Base-by-base conservation (phyloP, 306 rosid species). In the Sicyos baderoa region DNA sequence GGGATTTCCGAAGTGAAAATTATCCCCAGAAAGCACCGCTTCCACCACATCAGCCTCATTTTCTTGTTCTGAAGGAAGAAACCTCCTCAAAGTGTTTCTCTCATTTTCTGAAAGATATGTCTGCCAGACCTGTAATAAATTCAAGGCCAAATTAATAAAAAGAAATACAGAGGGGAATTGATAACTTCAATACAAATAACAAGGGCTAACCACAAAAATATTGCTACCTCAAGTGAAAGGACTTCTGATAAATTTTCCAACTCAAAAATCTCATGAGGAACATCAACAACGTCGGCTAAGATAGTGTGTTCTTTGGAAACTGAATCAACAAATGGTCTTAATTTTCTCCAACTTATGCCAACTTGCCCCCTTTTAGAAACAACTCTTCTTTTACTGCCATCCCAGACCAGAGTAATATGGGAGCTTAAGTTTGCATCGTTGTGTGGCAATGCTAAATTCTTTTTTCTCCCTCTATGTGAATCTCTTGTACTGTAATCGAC, bases 361-460 rank as follows among this genome's bases (percentile, higher is more conserved):
- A 90, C 70, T 79, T 93, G 99, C 29, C 88, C 94, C 78, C 78
- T 80, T 82, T 87, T 93, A 68, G 99, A 89, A 77, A 93, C 85
- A 54, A 93, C 97, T 68, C 21, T 85, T 75, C 83, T 82, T 77
- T 85, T 85, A 82, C 76, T 82, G 68, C 79, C 79, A 77, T 90
- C 97, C 99, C 96, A 93, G 81, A 82, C 85, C 45, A 93, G 89
- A 77, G 91, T 85, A 72, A 93, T 77, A 72, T 88, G 95, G 65
- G 96, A 68, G 37, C 79, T 84, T 73, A 85, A 66, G 65, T 61
- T 77, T 58, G 85, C 76, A 76, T 82, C 94, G 79, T 76, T 79
- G 70, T 82, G 87, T 23, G 50, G 70, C 49, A 72, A 72, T 54
- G 87, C 91, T 11, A 58, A 18, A 78, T 77, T 85, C 80, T 79